Base-by-base conservation (phyloP, 306 rosid genomes). In the Oemleria cerasiformis region DNA sequence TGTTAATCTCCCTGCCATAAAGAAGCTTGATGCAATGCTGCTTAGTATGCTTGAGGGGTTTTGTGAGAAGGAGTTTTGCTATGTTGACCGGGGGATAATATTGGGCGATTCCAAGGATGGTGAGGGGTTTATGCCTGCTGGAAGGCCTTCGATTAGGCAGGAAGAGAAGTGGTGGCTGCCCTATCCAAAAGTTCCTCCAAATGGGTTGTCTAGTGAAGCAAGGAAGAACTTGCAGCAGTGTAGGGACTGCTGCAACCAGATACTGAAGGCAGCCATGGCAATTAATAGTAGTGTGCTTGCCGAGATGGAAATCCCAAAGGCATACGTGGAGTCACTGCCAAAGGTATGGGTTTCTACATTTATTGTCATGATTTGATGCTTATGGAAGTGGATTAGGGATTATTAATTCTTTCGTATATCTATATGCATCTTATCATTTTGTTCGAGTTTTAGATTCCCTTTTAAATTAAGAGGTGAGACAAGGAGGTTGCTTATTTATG, bases 111-210 rank as follows among this genome's bases (percentile, higher is more conserved):
- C 89, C 8, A 90, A 86, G 50, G 92, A 85, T 41, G 78, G 87
- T 69, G 88, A 87, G 10, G 84, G 71, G 3, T 83, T 75, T 42
- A 25, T 74, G 56, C 9, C 71, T 50, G 79, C 72, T 78, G 92
- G 90, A 50, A 88, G 97, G 80, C 97, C 92, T 75, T 93, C 97
- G 8, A 83, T 90, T 61, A 78, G 98, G 86, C 98, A 93, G 65
- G 98, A 93, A 73, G 98, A 90, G 78, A 93, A 93, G 75, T 93
- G 98, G 98, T 93, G 98, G 98, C 89, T 93, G 70, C 98, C 98
- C 5, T 87, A 88, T 71, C 98, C 98, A 3, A 93, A 93, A 83
- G 84, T 93, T 71, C 97, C 89, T 0, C 85, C 92, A 2, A 82
- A 75, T 77, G 98, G 97, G 21, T 72, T 93, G 83, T 86, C 87